Evolutionary conservation across 495 filamentous ascomycete genomes (phyloP).

Genomic region (Chaetomium tenue): DNA sequence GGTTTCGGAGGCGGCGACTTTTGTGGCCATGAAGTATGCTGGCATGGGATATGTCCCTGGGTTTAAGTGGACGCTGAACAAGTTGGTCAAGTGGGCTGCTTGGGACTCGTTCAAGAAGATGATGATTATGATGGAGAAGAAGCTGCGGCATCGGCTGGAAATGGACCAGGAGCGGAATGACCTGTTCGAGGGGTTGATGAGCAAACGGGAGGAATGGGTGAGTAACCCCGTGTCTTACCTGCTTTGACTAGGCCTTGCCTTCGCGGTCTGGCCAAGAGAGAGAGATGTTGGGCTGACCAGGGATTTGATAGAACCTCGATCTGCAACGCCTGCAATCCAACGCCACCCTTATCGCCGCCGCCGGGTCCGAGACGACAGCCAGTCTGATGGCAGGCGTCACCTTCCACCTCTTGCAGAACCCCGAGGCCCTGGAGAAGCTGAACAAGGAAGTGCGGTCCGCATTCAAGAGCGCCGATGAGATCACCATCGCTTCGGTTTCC

Average conservation of each 20-base stretch:
- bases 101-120: constrained; percentile 23
- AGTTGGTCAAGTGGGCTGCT: background rate
- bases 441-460: constrained; percentile 49
- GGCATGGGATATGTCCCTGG: background rate
- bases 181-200: constrained; percentile 50
- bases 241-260: background rate
- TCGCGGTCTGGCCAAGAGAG: too few relatives aligned
- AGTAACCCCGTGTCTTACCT: constrained; percentile 4
- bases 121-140: constrained; percentile 38
- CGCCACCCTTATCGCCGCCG: constrained; percentile 46
- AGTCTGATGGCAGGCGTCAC: constrained; percentile 53
- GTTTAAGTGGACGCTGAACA: background rate
- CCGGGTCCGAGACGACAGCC: constrained; percentile 61
- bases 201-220: constrained; percentile 46
- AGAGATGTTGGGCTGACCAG: background rate
- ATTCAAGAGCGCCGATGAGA: constrained; percentile 53
- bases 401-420: constrained; percentile 52
- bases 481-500: constrained; percentile 47
- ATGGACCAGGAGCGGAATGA: constrained; percentile 42
- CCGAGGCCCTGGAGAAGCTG: constrained; percentile 44
- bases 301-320: background rate
- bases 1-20: constrained; percentile 50
- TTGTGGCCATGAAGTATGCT: constrained; percentile 44
- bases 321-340: constrained; percentile 37
- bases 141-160: constrained; percentile 45